Evolutionary conservation across 441 rosid genomes (phyloP), one percentile per base, ranked within the genome.

Genomic region (Populus hybrid): DNA sequence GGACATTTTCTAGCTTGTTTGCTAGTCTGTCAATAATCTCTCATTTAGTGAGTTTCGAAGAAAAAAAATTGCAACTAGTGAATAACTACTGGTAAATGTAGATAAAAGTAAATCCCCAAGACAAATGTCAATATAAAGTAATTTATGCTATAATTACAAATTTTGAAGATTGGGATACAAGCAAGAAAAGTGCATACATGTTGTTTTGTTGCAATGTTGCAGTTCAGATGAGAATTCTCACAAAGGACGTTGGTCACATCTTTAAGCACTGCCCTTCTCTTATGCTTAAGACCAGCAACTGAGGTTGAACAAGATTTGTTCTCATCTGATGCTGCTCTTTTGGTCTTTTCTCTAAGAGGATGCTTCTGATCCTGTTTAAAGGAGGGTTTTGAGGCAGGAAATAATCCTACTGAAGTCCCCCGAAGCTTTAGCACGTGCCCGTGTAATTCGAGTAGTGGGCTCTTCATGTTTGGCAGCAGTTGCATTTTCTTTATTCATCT

Each of bases 231-330:
- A 23, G 85, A 74, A 77, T 76, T 78, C 67, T 81, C 89, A 66
- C 74, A 36, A 68, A 66, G 40, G 74, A 82, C 64, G 87, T 90
- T 93, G 16, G 91, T 86, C 21, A 89, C 93, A 82, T 95, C 98
- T 87, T 83, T 86, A 12, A 95, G 93, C 73, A 89, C 94, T 6
- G 91, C 88, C 81, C 97, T 90, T 82, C 86, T 91, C 89, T 95
- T 95, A 80, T 83, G 86, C 81, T 87, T 91, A 84, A 86, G 78
- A 72, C 80, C 74, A 63, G 81, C 81, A 68, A 72, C 36, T 42
- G 85, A 76, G 80, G 85, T 40, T 24, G 59, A 73, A 77, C 84
- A 78, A 77, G 83, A 53, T 82, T 81, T 80, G 72, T 80, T 86
- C 85, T 83, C 89, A 21, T 87, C 92, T 18, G 77, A 78, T 35